A percentile compares a stretch with the other conserved stretches of the same genome.
Conservation (phyloP, 352 stramenopile genomes). For the Phytophthora meadii region DNA sequence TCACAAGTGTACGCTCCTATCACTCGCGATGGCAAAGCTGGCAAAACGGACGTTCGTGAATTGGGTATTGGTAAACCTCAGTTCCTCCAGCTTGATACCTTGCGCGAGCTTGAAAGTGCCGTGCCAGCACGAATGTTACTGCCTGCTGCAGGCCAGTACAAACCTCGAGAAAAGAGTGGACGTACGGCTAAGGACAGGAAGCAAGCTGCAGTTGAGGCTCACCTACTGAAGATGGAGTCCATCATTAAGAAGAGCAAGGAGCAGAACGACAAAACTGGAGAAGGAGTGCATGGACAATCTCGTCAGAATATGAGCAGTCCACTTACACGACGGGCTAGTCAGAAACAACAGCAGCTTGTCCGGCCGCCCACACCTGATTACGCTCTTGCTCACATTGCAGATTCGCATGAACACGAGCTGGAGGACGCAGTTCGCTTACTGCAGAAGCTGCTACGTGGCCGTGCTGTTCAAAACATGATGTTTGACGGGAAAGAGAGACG, state of each 20-base stretch:
- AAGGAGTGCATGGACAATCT: background rate
- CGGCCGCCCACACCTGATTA: conserved; percentile 87
- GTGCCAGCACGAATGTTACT: conserved; percentile 63
- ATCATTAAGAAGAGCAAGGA: conserved; percentile 80
- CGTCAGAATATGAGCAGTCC: conserved; percentile 11
- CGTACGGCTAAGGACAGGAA: conserved; percentile 84
- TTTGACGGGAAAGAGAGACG: conserved; percentile 91
- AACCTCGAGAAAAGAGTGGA: conserved; percentile 55
- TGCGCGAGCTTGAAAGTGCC: conserved; percentile 69
- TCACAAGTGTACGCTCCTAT: conserved; percentile 88
- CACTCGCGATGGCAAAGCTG: conserved; percentile 66
- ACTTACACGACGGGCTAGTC: conserved; percentile 39
- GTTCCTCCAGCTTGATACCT: conserved; percentile 59
- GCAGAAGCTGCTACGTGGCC: conserved; percentile 89
- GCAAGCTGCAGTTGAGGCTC: conserved; percentile 71
- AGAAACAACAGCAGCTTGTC: conserved; percentile 59
- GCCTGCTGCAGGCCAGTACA: conserved; percentile 48
- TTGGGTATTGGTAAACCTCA: conserved; percentile 59
- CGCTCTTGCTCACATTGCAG: conserved; percentile 31
- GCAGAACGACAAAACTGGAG: conserved; percentile 20
- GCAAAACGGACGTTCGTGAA: conserved; percentile 59
- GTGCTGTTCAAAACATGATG: conserved; percentile 95
- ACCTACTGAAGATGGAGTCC: conserved; percentile 89
- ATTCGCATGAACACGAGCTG: conserved; percentile 55
- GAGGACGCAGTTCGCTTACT: conserved; percentile 80